Evolutionary conservation across 78 protist genomes (phyloP).

Genomic region (Guillardia theta): DNA sequence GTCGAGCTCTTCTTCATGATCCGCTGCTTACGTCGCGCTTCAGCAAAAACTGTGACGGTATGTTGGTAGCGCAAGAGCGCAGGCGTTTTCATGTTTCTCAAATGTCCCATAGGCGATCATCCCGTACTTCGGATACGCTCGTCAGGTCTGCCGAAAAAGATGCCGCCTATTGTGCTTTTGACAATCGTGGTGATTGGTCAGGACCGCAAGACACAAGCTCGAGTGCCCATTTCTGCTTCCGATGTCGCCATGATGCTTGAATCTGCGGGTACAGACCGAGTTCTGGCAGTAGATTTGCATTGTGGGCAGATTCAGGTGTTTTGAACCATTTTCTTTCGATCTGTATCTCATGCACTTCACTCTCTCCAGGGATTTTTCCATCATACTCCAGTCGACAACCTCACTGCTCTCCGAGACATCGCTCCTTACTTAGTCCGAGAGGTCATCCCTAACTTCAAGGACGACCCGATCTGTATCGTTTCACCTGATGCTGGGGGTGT

Average conservation of each 20-base stretch:
- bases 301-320: conserved; percentile 78
- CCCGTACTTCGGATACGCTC: conserved; percentile 76
- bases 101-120: too few relatives aligned
- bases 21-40: conserved; percentile 13
- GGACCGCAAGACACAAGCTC: conserved; percentile 66
- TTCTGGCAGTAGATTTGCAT: conserved; percentile 75
- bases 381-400: conserved; percentile 44
- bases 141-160: conserved; percentile 49
- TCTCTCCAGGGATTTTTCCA: background rate
- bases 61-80: too few relatives aligned
- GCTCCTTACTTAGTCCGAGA: conserved; percentile 12
- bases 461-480: background rate
- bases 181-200: background rate
- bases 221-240: conserved; percentile 77
- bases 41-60: background rate
- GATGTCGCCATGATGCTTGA: conserved; percentile 64
- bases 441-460: background rate
- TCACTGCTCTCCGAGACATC: conserved; percentile 42
- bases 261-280: conserved; percentile 70
- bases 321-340: too few relatives aligned
- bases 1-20: conserved; percentile 11
- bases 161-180: background rate
- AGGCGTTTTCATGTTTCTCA: too few relatives aligned
- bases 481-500: conserved; percentile 34
- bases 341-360: background rate